These are phyloP conservation scores for Choiromyces venosus DNA, from an alignment of 495 filamentous ascomycete genomes.

Conservation along the genomic window DNA sequence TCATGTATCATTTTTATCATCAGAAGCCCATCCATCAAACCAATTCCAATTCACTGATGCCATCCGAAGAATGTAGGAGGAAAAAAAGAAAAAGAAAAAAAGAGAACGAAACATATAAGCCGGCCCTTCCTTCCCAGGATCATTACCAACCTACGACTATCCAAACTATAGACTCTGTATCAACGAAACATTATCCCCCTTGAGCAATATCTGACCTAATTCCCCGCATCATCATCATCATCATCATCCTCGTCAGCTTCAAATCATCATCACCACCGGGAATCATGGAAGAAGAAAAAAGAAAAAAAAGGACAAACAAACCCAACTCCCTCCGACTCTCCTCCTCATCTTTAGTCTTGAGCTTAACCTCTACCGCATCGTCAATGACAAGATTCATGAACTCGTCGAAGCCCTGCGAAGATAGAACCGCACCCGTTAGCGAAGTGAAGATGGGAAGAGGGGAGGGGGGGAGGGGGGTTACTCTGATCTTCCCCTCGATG, in stretches of 20 bases:
- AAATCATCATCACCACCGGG: not conserved
- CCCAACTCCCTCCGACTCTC: slow-evolving; percentile 76
- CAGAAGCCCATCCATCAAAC: not conserved
- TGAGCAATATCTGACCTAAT: slow-evolving; percentile 88
- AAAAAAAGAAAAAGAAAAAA: not conserved
- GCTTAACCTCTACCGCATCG: slow-evolving; percentile 87
- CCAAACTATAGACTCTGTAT: slow-evolving; percentile 66
- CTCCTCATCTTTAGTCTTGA: slow-evolving; percentile 70
- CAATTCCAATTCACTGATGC: not conserved
- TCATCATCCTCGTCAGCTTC: not conserved
- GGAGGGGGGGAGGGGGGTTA: slow-evolving; percentile 40
- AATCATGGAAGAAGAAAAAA: not conserved
- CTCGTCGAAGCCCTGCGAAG: slow-evolving; percentile 79
- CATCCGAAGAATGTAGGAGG: not conserved
- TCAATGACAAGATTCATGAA: slow-evolving; percentile 99
- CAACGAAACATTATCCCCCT: slow-evolving; percentile 94
- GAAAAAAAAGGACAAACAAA: slow-evolving; percentile 46
- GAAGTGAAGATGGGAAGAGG: not conserved
- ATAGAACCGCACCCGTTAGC: slow-evolving; percentile 10
- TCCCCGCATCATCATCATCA: slow-evolving; percentile 37
- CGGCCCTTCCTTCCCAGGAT: not conserved
- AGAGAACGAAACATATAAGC: not conserved
- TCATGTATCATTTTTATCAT: not conserved
- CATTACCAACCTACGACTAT: not conserved
- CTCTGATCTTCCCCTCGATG: slow-evolving; percentile 91